These are phyloP conservation scores for Thuja plicata DNA, from an alignment of 83 land plant species.

Conservation along the genomic window DNA sequence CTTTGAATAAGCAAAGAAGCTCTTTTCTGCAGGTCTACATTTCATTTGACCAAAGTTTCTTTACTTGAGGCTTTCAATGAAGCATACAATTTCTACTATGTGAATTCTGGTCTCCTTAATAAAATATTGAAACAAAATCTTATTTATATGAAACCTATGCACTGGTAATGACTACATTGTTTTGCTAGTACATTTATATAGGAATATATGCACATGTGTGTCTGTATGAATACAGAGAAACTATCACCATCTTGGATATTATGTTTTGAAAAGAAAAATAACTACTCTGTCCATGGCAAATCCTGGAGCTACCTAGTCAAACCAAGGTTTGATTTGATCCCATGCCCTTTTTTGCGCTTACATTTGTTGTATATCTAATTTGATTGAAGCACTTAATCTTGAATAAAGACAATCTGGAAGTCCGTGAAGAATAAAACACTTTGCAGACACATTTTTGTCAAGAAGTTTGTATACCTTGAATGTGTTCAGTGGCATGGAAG, in stretches of 20 bases:
- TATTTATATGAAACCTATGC: neutral
- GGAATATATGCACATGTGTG: neutral
- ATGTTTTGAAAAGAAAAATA: neutral
- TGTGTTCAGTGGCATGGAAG: slow-evolving; percentile 83
- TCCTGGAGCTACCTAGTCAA: neutral
- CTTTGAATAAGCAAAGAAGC: neutral
- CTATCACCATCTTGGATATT: neutral
- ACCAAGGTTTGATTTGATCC: neutral
- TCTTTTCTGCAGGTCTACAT: neutral
- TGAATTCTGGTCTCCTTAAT: neutral
- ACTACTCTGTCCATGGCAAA: neutral
- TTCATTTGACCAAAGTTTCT: neutral
- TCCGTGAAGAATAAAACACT: neutral
- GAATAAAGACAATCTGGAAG: neutral
- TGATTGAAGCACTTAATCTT: neutral
- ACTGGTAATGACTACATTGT: neutral
- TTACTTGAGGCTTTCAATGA: neutral
- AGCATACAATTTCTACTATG: neutral
- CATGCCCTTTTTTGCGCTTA: neutral
- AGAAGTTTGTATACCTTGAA: slow-evolving; percentile 50
- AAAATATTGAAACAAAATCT: neutral
- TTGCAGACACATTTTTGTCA: neutral
- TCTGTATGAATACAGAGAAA: neutral
- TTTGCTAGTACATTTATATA: neutral
- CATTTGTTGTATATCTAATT: neutral